Conservation (phyloP, 257 asterid species). For the Jacaranda mimosifolia region DNA sequence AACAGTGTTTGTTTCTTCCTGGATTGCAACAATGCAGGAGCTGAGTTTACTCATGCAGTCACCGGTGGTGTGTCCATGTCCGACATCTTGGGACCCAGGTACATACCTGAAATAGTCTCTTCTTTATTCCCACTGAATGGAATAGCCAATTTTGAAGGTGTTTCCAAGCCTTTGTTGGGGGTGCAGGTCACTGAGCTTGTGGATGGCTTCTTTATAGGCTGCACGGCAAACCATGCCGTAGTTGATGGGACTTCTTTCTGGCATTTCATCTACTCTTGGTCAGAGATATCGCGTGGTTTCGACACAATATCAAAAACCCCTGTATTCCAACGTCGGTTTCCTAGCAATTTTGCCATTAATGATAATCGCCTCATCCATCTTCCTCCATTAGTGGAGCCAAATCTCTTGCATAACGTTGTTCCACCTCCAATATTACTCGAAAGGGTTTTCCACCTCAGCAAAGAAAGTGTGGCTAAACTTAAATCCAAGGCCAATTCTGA, state of each 20-base stretch:
- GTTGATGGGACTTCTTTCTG: conserved; percentile 52
- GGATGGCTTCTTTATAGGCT: conserved; percentile 54
- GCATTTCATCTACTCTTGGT: conserved; percentile 63
- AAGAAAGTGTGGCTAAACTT: conserved; percentile 33
- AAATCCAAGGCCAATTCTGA: conserved; percentile 51
- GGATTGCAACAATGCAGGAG: conserved; percentile 49
- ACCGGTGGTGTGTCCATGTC: conserved; percentile 26
- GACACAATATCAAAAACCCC: conserved; percentile 34
- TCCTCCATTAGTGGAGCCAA: conserved; percentile 27
- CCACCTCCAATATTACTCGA: conserved; percentile 16
- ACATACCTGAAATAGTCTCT: conserved; percentile 33
- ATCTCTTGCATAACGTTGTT: not conserved
- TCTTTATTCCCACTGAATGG: conserved; percentile 43
- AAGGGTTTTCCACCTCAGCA: conserved; percentile 48
- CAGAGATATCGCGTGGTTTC: conserved; percentile 48
- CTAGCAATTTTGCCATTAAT: not conserved
- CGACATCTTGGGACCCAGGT: conserved; percentile 22
- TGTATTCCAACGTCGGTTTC: conserved; percentile 43
- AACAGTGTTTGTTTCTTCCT: conserved; percentile 9
- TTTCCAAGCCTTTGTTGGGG: conserved; percentile 45
- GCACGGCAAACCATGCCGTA: conserved; percentile 47
- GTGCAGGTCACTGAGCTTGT: conserved; percentile 53
- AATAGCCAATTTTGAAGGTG: conserved; percentile 29
- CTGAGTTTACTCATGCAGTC: conserved; percentile 36
- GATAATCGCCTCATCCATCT: conserved; percentile 23